Base-by-base conservation (phyloP, 805 yeast species). In the Cyberlindnera americana region DNA sequence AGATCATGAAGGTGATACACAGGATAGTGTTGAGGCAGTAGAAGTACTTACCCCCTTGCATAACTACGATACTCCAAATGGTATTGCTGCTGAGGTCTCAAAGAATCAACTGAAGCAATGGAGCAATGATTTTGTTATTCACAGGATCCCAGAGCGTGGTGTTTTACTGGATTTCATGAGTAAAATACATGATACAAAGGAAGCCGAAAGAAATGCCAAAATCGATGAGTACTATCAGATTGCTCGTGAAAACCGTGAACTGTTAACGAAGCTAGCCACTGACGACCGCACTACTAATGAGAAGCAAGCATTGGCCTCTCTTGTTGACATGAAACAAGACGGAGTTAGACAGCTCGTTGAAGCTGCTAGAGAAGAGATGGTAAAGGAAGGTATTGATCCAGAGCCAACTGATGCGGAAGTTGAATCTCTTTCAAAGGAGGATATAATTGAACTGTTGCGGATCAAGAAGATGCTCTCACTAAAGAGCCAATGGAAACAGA, bases 141-240 rank as follows among this genome's bases (percentile, higher is more conserved):
- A 79, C 59, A 65, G 82, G 40, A 58, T 87, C 5, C 84, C 87
- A 2, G 93, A 83, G 47, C 70, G 71, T 30, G 80, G 83, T 52
- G 70, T 87, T 6, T 60, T 83, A 29, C 61, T 85, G 23, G 91
- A 86, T 57, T 88, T 88, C 53, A 57, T 82, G 24, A 73, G 73
- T 16, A 76, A 72, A 21, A 74, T 77, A 4, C 71, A 71, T 13
- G 54, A 57, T 17, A 44, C 51, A 22, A 52, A 47, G 29, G 53
- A 56, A 27, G 55, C 59, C 16, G 64, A 60, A 43, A 55, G 57
- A 40, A 50, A 61, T 8, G 15, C 19, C 6, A 57, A 64, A 30
- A 46, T 66, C 6, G 54, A 62, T 14, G 67, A 67, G 26, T 63
- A 54, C 17, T 59, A 56, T 24, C 55, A 59, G 19, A 61, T 64